These are phyloP conservation scores for Melastoma malabathricum DNA, from an alignment of 345 rosid species.

Conservation along the genomic window DNA sequence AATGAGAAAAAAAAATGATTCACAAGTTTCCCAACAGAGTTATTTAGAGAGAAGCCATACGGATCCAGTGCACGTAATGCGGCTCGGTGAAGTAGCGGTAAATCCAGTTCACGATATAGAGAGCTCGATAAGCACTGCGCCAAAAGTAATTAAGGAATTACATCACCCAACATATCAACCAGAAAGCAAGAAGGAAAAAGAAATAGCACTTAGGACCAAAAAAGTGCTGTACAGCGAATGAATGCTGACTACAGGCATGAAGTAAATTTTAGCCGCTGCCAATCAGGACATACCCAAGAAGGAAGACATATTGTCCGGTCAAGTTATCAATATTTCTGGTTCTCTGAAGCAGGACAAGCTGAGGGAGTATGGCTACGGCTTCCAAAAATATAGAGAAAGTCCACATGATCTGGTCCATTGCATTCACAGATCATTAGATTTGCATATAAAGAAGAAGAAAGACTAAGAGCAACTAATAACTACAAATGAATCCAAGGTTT, in stretches of 20 bases:
- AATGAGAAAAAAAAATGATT: neutral
- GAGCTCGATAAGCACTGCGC: slow-evolving; percentile 44
- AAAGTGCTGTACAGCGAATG: neutral
- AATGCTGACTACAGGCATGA: too few relatives aligned
- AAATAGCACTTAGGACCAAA: too few relatives aligned
- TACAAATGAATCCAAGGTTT: neutral
- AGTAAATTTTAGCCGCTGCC: too few relatives aligned
- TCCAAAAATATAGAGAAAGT: slow-evolving; percentile 63
- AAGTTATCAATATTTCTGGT: slow-evolving; percentile 71
- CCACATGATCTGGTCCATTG: slow-evolving; percentile 46
- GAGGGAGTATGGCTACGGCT: slow-evolving; percentile 81
- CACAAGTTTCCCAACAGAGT: neutral
- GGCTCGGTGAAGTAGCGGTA: slow-evolving; percentile 54
- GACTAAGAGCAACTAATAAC: neutral
- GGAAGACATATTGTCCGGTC: slow-evolving; percentile 67
- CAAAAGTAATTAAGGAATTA: neutral
- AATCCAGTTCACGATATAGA: slow-evolving; percentile 54
- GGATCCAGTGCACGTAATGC: slow-evolving; percentile 48
- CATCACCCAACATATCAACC: too few relatives aligned
- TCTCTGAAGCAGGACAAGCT: slow-evolving; percentile 67
- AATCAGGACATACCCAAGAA: slow-evolving; percentile 45
- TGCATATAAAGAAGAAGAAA: neutral
- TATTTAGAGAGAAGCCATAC: slow-evolving; percentile 16
- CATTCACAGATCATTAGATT: neutral
- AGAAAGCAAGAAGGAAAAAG: too few relatives aligned